Base-by-base conservation (phyloP, 768 basidiomycete genomes). In the Rhodotorula toruloides region DNA sequence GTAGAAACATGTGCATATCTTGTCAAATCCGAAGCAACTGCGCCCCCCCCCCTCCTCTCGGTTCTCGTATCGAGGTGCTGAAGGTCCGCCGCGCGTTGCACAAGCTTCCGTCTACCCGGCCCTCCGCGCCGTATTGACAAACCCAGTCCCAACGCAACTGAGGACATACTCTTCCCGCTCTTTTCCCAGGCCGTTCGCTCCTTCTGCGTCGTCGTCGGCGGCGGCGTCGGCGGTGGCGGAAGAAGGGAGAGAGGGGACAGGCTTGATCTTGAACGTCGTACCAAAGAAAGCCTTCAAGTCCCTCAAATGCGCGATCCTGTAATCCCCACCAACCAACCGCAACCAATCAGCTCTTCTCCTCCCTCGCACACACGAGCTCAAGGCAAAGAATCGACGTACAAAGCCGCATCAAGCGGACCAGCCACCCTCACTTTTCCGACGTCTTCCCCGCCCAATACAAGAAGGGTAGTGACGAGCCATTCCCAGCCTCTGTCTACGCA, bases 371-470 rank as follows among this genome's bases (percentile, higher is more conserved):
- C n/a, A n/a, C n/a, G 31, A 48, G 34, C 14, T 39, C 17, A 43
- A 40, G 43, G 22, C 53, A 40, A 36, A 49, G 27, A 74, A 50
- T 39, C 44, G 17, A 60, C 65, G 54, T 22, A 65, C 69, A 53
- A 60, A 37, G 50, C 40, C n/a, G 68, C 56, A 13, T 54, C 60
- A 27, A 74, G 53, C 36, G 72, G 56, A 70, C 88, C 86, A 8
- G 87, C 85, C 85, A 98, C 88, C 63, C 84, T 81, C 79, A 89
- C 91, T 66, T 88, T 84, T 1, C 91, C 90, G 1, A 98, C 91
- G 76, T 99, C 96, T 76, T 98, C 96, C 67, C 90, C 93, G 14
- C 96, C 96, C n/a, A 98, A 81, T 6, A 89, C 87, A 90, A 99
- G 93, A 81, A 91, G 83, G 42, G 94, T 78, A 46, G 94, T 80